Conservation (phyloP, 1,139 yeast genomes). For the Diutina sp. region DNA sequence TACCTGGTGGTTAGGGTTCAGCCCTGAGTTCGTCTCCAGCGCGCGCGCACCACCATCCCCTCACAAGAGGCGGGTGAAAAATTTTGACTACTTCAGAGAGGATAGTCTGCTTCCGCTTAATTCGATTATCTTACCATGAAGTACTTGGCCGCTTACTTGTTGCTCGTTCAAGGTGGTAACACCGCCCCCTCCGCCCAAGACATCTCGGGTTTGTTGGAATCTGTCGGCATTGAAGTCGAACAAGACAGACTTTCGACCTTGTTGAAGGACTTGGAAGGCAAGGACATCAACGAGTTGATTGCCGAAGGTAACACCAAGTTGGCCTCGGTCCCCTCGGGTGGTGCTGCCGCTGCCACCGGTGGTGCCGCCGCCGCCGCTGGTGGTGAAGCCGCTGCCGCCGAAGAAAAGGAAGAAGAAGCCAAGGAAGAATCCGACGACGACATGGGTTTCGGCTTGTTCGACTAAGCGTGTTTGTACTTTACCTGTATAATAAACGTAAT, state of each 20-base stretch:
- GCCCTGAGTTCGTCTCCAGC: neutral
- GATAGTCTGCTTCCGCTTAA: slow-evolving; percentile 15
- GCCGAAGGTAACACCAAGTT: slow-evolving; percentile 75
- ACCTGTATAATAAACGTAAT: slow-evolving; percentile 2
- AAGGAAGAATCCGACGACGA: slow-evolving; percentile 54
- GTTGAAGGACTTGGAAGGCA: slow-evolving; percentile 65
- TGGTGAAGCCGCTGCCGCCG: slow-evolving; percentile 24
- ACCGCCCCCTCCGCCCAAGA: slow-evolving; percentile 65
- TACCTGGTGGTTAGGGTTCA: neutral
- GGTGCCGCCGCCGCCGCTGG: slow-evolving; percentile 27
- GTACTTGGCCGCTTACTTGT: slow-evolving; percentile 85
- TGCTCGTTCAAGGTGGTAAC: slow-evolving; percentile 80
- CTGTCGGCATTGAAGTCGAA: slow-evolving; percentile 74
- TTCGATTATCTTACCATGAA: slow-evolving; percentile 39
- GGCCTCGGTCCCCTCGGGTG: slow-evolving; percentile 76
- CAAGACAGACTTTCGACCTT: slow-evolving; percentile 56
- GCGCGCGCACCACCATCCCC: neutral
- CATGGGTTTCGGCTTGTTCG: slow-evolving; percentile 89
- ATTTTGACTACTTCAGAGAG: slow-evolving; percentile 12
- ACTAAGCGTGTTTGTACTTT: slow-evolving; percentile 25
- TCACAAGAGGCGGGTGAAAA: neutral
- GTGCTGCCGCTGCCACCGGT: slow-evolving; percentile 58
- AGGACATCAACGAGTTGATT: slow-evolving; percentile 60
- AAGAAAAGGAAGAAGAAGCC: slow-evolving; percentile 40
- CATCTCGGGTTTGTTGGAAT: slow-evolving; percentile 56